phyloP scores from a whole-genome alignment of 768 basidiomycete genomes.

The Suillus discolor region DNA sequence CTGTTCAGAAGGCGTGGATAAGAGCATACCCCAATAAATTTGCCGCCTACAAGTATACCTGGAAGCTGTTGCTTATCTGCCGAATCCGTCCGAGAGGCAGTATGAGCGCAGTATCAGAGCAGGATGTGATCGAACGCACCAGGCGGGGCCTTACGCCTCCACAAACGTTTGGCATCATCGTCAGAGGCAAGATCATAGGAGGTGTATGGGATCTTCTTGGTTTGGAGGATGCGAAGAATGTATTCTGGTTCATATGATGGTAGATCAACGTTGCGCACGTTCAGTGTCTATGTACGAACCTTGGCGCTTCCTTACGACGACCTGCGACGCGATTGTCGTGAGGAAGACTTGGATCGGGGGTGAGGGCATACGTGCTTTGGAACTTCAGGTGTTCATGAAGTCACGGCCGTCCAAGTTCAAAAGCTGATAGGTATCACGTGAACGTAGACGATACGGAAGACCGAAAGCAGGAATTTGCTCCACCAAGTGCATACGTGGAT shows the following conservation, averaged over 20 bases:
- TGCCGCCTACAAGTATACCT: constrained; percentile 78
- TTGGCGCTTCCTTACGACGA: constrained; percentile 77
- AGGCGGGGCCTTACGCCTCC: constrained; percentile 79
- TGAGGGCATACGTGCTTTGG: constrained; percentile 55
- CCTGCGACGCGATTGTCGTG: constrained; percentile 87
- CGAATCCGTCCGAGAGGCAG: constrained; percentile 10
- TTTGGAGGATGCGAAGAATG: constrained; percentile 77
- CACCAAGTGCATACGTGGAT: neutral
- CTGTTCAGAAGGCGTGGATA: constrained; percentile 11
- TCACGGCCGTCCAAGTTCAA: neutral
- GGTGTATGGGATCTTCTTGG: constrained; percentile 81
- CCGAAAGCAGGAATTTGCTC: neutral
- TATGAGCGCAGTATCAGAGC: constrained; percentile 2
- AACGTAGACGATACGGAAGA: neutral
- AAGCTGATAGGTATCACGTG: constrained; percentile 1
- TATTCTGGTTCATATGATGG: constrained; percentile 54
- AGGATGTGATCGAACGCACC: constrained; percentile 39
- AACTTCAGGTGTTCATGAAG: neutral
- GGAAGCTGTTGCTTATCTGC: constrained; percentile 84
- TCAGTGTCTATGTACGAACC: constrained; percentile 41
- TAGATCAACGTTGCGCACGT: constrained; percentile 5
- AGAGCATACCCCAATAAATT: constrained; percentile 71
- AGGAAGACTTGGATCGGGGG: constrained; percentile 81
- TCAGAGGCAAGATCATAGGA: constrained; percentile 88
- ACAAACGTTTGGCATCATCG: constrained; percentile 74